These are phyloP conservation scores for Trichoderma orchidacearum DNA, from an alignment of 495 filamentous ascomycete species.

Conservation along the genomic window DNA sequence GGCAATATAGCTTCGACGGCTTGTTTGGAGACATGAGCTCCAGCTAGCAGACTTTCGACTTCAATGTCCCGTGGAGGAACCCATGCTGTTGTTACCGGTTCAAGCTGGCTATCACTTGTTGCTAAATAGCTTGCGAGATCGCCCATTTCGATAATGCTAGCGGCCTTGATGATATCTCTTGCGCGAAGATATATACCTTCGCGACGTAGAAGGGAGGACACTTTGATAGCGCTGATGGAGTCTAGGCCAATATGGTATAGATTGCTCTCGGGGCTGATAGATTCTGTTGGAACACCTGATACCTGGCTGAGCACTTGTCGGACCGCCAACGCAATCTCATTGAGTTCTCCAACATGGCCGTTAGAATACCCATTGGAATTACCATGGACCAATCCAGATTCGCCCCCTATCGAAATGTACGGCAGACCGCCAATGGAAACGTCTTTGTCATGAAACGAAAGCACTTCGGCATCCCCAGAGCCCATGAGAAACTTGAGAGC, in stretches of 20 bases:
- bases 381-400: too few species aligned
- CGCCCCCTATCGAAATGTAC: background rate
- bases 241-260: slow-evolving; percentile 83
- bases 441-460: slow-evolving; percentile 31
- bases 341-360: slow-evolving; percentile 18
- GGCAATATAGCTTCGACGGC: slow-evolving; percentile 43
- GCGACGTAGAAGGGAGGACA: slow-evolving; percentile 49
- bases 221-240: slow-evolving; percentile 76
- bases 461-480: slow-evolving; percentile 27
- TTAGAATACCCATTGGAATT: accelerated
- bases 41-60: slow-evolving; percentile 12
- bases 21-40: slow-evolving; percentile 15
- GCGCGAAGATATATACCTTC: slow-evolving; percentile 44
- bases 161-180: slow-evolving; percentile 49
- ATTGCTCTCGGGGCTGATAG: slow-evolving; percentile 48
- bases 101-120: background rate
- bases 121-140: background rate
- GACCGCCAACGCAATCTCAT: slow-evolving; percentile 34
- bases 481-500: slow-evolving; percentile 39
- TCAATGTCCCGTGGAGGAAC: slow-evolving; percentile 18
- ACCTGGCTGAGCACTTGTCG: slow-evolving; percentile 49
- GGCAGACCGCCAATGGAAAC: slow-evolving; percentile 41
- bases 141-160: slow-evolving; percentile 46
- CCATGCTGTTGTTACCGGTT: background rate
- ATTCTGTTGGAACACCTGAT: slow-evolving; percentile 41